Percentiles rank a stretch among this genome's conserved stretches.
These are phyloP conservation scores for Xylariaceae sp. DNA, from an alignment of 2,329 filamentous ascomycete genomes.

Conservation along the genomic window DNA sequence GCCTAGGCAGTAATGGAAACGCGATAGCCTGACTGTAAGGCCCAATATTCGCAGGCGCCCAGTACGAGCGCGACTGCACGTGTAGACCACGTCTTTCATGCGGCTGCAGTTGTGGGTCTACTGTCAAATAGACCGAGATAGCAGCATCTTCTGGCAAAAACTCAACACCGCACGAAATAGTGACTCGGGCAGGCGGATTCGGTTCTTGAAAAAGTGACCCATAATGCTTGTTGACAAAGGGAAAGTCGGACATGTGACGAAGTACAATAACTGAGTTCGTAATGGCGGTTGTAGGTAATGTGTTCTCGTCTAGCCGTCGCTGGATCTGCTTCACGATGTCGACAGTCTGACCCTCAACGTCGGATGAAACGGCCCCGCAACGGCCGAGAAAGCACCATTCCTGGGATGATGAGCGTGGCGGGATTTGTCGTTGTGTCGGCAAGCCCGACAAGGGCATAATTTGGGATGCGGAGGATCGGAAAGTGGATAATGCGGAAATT, in stretches of 20 bases:
- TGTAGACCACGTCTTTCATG: slow-evolving; percentile 59
- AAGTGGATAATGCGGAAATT: not conserved
- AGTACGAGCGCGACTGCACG: slow-evolving; percentile 91
- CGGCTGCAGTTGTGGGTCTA: slow-evolving; percentile 30
- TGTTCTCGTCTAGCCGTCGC: slow-evolving; percentile 34
- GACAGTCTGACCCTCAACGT: slow-evolving; percentile 46
- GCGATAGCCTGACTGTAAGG: slow-evolving; percentile 89
- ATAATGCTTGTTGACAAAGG: slow-evolving; percentile 70
- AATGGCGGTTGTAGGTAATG: slow-evolving; percentile 40
- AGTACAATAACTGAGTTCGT: slow-evolving; percentile 65
- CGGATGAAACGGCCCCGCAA: slow-evolving; percentile 14
- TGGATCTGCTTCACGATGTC: slow-evolving; percentile 45
- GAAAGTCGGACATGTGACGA: slow-evolving; percentile 75
- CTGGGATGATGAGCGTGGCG: slow-evolving; percentile 14
- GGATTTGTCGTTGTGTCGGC: slow-evolving; percentile 11
- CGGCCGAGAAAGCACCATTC: slow-evolving; percentile 39
- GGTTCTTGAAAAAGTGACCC: slow-evolving; percentile 68
- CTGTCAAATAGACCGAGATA: slow-evolving; percentile 55
- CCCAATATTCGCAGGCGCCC: slow-evolving; percentile 96
- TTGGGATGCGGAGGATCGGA: not conserved
- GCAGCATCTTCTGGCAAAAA: slow-evolving; percentile 55
- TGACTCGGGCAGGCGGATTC: slow-evolving; percentile 82
- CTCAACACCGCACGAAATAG: slow-evolving; percentile 68
- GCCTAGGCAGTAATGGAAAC: slow-evolving; percentile 36
- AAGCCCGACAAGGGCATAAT: slow-evolving; percentile 5